Evolutionary conservation across 1,284 basidiomycete species (phyloP).

Genomic region (Ceratobasidium theobromae): DNA sequence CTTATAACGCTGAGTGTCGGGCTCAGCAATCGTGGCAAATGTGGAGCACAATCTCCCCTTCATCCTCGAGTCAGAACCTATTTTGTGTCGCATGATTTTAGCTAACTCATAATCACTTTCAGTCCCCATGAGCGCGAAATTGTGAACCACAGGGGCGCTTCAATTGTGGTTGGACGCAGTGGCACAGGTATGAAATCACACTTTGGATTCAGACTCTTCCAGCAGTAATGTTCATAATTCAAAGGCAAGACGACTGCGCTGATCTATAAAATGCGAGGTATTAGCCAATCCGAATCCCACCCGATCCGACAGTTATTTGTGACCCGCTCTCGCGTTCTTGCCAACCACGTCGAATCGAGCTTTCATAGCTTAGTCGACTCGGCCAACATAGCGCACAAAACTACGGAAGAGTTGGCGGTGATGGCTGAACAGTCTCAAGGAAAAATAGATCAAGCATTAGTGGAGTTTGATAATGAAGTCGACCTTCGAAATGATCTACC

Average conservation of each 20-base stretch:
- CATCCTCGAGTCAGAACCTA: background rate
- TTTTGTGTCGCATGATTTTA: background rate
- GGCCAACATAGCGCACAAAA: background rate
- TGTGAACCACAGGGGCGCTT: background rate
- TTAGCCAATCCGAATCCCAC: background rate
- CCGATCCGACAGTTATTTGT: constrained; percentile 7
- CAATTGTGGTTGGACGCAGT: constrained; percentile 14
- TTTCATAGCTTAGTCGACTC: background rate
- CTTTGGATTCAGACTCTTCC: too few species aligned
- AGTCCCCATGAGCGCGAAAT: background rate
- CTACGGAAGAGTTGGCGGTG: background rate
- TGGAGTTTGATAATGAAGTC: constrained; percentile 23
- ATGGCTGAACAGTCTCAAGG: background rate
- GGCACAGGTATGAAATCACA: constrained; percentile 7
- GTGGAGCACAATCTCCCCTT: background rate
- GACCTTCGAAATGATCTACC: constrained; percentile 13
- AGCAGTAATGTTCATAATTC: background rate
- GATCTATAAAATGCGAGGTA: background rate
- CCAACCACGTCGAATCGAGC: background rate
- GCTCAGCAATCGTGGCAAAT: background rate
- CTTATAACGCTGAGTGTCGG: background rate
- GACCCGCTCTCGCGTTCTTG: constrained; percentile 5
- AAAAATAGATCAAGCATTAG: background rate
- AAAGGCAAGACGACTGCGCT: constrained; percentile 20
- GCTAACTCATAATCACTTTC: background rate